Conservation (phyloP, 352 stramenopile species). For the Achlya hypogyna region DNA sequence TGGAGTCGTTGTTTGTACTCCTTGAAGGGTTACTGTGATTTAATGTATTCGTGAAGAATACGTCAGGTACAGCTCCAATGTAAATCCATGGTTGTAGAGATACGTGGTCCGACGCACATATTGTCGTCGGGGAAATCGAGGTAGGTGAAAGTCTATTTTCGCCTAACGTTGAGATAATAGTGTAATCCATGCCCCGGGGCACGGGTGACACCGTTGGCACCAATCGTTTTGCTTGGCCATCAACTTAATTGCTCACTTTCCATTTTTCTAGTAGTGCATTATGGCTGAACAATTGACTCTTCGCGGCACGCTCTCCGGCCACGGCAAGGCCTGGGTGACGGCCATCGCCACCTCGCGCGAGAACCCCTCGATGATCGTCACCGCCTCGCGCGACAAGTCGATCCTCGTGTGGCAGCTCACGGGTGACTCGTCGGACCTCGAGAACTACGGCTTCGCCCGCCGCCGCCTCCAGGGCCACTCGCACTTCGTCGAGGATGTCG, state of each 20-base stretch:
- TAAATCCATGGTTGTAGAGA: no score
- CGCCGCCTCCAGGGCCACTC: slow-evolving; percentile 96
- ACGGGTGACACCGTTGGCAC: not conserved
- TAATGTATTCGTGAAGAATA: no score
- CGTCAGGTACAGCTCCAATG: no score
- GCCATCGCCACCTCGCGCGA: slow-evolving; percentile 97
- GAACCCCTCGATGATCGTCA: slow-evolving; percentile 98
- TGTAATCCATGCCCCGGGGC: not conserved
- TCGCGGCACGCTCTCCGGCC: slow-evolving; percentile 77
- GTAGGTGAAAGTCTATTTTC: no score
- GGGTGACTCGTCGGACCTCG: slow-evolving; percentile 79
- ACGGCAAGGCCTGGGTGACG: slow-evolving; percentile 87
- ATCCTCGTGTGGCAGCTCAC: slow-evolving; percentile 83
- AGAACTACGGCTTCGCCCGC: slow-evolving; percentile 97
- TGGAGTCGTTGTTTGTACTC: no score
- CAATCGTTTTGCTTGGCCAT: not conserved
- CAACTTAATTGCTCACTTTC: not conserved
- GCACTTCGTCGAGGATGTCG: slow-evolving; percentile 99
- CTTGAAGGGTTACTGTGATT: no score
- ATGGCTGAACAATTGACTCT: slow-evolving; percentile 31
- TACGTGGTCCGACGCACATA: no score
- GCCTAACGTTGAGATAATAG: no score
- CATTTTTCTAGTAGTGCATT: slow-evolving; percentile 9
- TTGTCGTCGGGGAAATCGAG: no score
- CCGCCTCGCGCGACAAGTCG: slow-evolving; percentile 96